These are phyloP conservation scores for Podaxis sp. DNA, from an alignment of 768 basidiomycete species.

Conservation along the genomic window DNA sequence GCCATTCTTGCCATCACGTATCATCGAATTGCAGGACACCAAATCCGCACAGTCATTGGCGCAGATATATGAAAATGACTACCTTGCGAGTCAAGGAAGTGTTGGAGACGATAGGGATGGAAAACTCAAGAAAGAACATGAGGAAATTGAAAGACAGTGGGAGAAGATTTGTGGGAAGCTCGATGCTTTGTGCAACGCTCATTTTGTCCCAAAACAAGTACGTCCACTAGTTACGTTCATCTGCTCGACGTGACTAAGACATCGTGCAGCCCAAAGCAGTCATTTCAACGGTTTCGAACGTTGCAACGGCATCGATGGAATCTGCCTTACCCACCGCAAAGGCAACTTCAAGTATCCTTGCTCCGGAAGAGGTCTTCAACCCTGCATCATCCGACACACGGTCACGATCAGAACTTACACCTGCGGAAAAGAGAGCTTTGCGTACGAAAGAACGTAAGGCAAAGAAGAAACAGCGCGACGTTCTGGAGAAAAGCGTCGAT, in stretches of 20 bases:
- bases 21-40: constrained; percentile 86
- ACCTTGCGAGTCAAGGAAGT: constrained; percentile 62
- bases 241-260: not conserved
- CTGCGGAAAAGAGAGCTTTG: constrained; percentile 73
- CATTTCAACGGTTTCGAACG: constrained; percentile 82
- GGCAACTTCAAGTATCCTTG: constrained; percentile 75
- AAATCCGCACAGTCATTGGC: constrained; percentile 89
- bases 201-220: constrained; percentile 94
- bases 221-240: constrained; percentile 23
- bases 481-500: constrained; percentile 61
- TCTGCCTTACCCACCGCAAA: constrained; percentile 86
- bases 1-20: constrained; percentile 86
- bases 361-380: constrained; percentile 89
- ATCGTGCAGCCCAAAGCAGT: constrained; percentile 74
- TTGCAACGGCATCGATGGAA: constrained; percentile 80
- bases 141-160: constrained; percentile 82
- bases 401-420: constrained; percentile 79
- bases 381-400: constrained; percentile 55
- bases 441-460: constrained; percentile 69
- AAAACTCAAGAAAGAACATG: constrained; percentile 85
- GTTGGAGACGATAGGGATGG: constrained; percentile 79
- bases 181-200: constrained; percentile 92
- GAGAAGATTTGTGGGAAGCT: constrained; percentile 83
- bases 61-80: constrained; percentile 95
- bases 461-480: constrained; percentile 65